phyloP scores from a whole-genome alignment of 1,139 yeast species.

The Meyerozyma smithsonii region DNA sequence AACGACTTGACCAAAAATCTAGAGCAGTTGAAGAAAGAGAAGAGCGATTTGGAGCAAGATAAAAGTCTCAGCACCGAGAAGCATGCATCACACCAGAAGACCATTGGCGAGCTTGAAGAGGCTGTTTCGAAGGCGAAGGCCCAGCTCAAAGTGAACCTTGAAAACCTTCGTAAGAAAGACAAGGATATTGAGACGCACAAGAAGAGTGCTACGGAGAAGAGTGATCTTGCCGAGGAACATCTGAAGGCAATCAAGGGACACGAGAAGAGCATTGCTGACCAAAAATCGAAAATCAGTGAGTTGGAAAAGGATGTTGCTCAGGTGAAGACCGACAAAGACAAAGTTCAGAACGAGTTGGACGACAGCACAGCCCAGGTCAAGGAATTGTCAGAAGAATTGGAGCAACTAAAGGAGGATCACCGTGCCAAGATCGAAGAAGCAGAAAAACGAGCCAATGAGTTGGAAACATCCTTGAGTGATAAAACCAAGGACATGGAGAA shows the following conservation, averaged over 20 bases:
- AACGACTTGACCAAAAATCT: conserved; percentile 2
- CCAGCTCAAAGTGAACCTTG: not conserved
- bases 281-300: conserved; percentile 4
- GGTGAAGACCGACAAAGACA: not conserved
- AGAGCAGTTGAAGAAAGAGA: not conserved
- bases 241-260: not conserved
- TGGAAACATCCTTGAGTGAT: conserved; percentile 18
- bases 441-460: conserved; percentile 8
- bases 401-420: conserved; percentile 2
- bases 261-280: not conserved
- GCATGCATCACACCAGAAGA: not conserved
- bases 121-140: not conserved
- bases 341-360: not conserved
- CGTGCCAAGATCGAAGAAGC: conserved; percentile 8
- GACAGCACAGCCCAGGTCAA: not conserved
- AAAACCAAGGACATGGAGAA: conserved; percentile 44
- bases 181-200: conserved; percentile 1
- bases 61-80: not conserved
- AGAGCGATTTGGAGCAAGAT: not conserved
- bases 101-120: not conserved
- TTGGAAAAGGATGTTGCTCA: not conserved
- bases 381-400: conserved; percentile 4
- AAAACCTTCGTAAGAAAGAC: not conserved
- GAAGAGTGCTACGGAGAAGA: not conserved
- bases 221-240: not conserved